phyloP scores from a whole-genome alignment of 148 eudicot species.

The Simmondsia chinensis region DNA sequence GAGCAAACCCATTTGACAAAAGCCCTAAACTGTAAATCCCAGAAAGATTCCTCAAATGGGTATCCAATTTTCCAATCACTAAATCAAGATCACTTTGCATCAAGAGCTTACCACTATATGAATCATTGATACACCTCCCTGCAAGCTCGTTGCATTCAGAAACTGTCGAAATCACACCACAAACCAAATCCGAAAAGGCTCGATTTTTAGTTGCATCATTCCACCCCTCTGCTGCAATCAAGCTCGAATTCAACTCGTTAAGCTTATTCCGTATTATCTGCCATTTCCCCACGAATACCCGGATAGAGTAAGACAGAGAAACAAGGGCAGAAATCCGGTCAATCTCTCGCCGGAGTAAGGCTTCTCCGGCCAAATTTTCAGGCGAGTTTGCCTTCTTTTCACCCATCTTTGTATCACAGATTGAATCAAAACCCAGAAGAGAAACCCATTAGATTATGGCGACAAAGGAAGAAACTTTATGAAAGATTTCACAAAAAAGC shows the following conservation, averaged over 20 bases:
- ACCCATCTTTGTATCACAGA: too few species aligned
- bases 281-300: slow-evolving; percentile 63
- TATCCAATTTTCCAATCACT: slow-evolving; percentile 31
- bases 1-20: slow-evolving; percentile 34
- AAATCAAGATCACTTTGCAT: slow-evolving; percentile 87
- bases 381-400: slow-evolving; percentile 16
- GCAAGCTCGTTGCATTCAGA: slow-evolving; percentile 30
- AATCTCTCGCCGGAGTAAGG: slow-evolving; percentile 24
- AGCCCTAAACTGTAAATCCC: slow-evolving; percentile 38
- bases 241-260: slow-evolving; percentile 49
- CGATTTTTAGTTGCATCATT: slow-evolving; percentile 11
- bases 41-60: slow-evolving; percentile 16
- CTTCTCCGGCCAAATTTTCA: slow-evolving; percentile 6
- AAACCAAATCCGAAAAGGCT: slow-evolving; percentile 16
- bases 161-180: slow-evolving; percentile 22
- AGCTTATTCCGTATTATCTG: slow-evolving; percentile 46
- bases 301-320: slow-evolving; percentile 42
- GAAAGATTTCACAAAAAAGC: too few species aligned
- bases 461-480: too few species aligned
- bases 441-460: too few species aligned
- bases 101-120: slow-evolving; percentile 58
- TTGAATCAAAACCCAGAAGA: too few species aligned
- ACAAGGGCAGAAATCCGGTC: slow-evolving; percentile 29
- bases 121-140: slow-evolving; percentile 29
- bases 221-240: slow-evolving; percentile 28